Base-by-base conservation (phyloP, 441 rosid species). In the Pelargonium myrrhifolium region DNA sequence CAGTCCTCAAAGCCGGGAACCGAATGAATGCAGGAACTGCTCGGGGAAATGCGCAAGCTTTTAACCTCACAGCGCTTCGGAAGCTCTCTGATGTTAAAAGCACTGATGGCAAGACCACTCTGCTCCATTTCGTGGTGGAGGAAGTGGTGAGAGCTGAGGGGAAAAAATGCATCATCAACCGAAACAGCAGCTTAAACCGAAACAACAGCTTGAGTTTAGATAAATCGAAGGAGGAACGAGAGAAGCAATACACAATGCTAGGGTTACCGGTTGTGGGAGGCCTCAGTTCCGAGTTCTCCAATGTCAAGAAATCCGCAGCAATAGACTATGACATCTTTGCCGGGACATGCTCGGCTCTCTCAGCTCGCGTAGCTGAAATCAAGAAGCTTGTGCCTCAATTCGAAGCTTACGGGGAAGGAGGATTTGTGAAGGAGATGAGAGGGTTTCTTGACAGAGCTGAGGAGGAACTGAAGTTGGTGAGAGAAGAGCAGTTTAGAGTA, bases 21-120 rank as follows among this genome's bases (percentile, higher is more conserved):
- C 80, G 96, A 3, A 92, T 94, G 98, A 94, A 92, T 69, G 92
- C 91, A 0, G 98, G 99, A 79, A 92, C 97, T 59, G 74, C 96
- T 6, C 70, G 99, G 74, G 99, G 98, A 31, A 88, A 94, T 73
- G 99, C 99, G 4, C 91, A 87, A 67, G 98, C 97, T 37, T 94
- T 94, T 56, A 79, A 92, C 55, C 90, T 92, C 24, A 81, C 81
- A 0, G 82, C 96, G 3, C 77, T 94, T 22, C 73, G 82, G 31
- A 94, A 94, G 63, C 90, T 92, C 22, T 88, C 99, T 0, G 97
- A 92, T 28, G 98, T 94, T 40, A 94, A 85, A 70, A 87, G 94
- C 80, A 74, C 85, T 0, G 93, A 89, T 45, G 92, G 92, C 39
- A 92, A 87, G 65, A 92, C 92, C 1, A 89, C 94, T 17, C 65